phyloP scores from a whole-genome alignment of 495 filamentous ascomycete species.

The Xylaria bambusicola region DNA sequence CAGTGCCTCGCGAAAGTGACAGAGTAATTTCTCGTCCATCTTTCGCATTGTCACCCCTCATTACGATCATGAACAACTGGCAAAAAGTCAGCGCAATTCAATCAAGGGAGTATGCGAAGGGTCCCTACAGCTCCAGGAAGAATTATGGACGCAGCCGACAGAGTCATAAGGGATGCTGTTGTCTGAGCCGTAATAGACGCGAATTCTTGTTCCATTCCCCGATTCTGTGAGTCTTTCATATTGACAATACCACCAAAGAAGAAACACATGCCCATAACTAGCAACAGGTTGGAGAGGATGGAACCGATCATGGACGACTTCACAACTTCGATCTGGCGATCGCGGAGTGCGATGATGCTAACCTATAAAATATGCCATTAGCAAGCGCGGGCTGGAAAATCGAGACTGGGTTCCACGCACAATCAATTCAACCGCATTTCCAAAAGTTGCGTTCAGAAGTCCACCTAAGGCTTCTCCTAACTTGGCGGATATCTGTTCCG shows the following conservation, averaged over 20 bases:
- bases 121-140: constrained; percentile 82
- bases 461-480: constrained; percentile 91
- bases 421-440: constrained; percentile 98
- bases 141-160: constrained; percentile 87
- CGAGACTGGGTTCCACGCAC: constrained; percentile 53
- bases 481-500: constrained; percentile 82
- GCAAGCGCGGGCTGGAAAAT: constrained; percentile 14
- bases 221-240: constrained; percentile 43
- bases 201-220: constrained; percentile 69
- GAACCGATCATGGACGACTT: constrained; percentile 97
- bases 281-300: constrained; percentile 91
- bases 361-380: constrained; percentile 58
- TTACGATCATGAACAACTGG: constrained; percentile 50
- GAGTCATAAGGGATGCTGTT: constrained; percentile 93
- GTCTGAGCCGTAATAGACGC: constrained; percentile 88
- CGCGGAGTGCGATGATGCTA: constrained; percentile 84
- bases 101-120: constrained; percentile 38
- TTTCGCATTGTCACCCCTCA: constrained; percentile 27
- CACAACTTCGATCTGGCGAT: constrained; percentile 89
- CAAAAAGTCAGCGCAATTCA: constrained; percentile 14
- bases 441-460: constrained; percentile 93
- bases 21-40: constrained; percentile 62
- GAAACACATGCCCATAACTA: constrained; percentile 97
- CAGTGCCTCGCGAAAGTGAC: constrained; percentile 83
- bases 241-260: constrained; percentile 76